A percentile compares a stretch with the other conserved stretches of the same genome.
Conservation (phyloP, 2,329 filamentous ascomycete species). For the Ophiocordyceps camponoti-saundersi region DNA sequence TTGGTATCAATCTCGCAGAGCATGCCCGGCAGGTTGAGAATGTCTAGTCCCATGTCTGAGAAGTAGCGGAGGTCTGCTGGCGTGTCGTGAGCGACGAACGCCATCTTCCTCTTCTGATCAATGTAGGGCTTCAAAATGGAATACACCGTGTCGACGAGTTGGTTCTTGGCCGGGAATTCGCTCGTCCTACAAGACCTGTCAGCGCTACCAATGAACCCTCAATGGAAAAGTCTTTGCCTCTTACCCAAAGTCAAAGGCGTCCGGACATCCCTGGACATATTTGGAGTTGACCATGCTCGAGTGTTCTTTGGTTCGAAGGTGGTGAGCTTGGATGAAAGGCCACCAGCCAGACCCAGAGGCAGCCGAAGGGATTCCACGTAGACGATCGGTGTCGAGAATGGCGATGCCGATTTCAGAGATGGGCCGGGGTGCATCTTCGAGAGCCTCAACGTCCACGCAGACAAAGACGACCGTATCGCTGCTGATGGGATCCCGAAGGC, state of each 20-base stretch:
- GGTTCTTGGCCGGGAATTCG: constrained; percentile 17
- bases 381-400: constrained; percentile 51
- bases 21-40: constrained; percentile 31
- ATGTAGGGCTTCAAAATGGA: constrained; percentile 16
- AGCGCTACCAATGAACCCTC: background rate
- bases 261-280: constrained; percentile 58
- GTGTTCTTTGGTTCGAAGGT: constrained; percentile 63
- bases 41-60: constrained; percentile 43
- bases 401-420: constrained; percentile 82
- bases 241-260: constrained; percentile 60
- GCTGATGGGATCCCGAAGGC: constrained; percentile 23
- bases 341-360: constrained; percentile 49
- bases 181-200: constrained; percentile 16
- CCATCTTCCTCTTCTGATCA: constrained; percentile 29
- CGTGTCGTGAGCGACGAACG: constrained; percentile 68
- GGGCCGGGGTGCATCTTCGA: constrained; percentile 45
- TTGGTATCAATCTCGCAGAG: constrained; percentile 58
- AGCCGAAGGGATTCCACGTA: constrained; percentile 41
- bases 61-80: constrained; percentile 53
- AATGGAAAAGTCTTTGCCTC: constrained; percentile 7
- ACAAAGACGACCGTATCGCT: constrained; percentile 40
- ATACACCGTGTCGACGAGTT: constrained; percentile 18
- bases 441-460: constrained; percentile 68
- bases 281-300: constrained; percentile 45
- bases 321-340: constrained; percentile 46